phyloP scores from a whole-genome alignment of 2,329 filamentous ascomycete genomes.

The Fusarium lateritium region DNA sequence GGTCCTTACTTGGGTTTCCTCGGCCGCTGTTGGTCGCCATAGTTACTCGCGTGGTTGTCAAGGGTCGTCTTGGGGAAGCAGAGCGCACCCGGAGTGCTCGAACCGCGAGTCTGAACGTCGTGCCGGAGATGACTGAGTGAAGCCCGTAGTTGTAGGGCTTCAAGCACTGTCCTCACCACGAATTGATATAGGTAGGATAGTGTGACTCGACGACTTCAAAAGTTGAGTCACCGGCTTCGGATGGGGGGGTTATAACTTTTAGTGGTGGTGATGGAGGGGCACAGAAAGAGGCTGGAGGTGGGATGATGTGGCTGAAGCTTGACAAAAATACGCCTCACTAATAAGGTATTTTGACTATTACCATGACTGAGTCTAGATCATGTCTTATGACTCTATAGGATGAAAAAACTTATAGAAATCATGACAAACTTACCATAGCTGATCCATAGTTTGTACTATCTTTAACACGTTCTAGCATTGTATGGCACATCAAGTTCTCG shows the following conservation, averaged over 20 bases:
- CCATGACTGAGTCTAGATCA: too few species aligned
- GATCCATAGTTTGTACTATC: too few species aligned
- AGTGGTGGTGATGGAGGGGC: constrained; percentile 42
- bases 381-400: too few species aligned
- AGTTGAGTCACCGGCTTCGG: constrained; percentile 47
- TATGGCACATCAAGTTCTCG: neutral
- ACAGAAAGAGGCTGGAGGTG: neutral
- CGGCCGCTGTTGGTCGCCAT: constrained; percentile 73
- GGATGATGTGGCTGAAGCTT: constrained; percentile 30
- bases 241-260: constrained; percentile 40
- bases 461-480: neutral
- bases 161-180: constrained; percentile 44
- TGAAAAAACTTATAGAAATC: too few species aligned
- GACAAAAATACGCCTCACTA: neutral
- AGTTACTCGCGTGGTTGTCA: constrained; percentile 60
- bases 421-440: too few species aligned
- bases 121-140: constrained; percentile 55
- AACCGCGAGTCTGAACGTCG: constrained; percentile 66
- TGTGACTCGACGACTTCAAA: constrained; percentile 40
- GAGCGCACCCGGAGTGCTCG: constrained; percentile 73
- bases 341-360: too few species aligned
- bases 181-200: constrained; percentile 42
- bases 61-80: constrained; percentile 63
- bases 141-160: constrained; percentile 57
- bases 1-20: constrained; percentile 57